Conservation (phyloP, 148 eudicot species). For the Rhododendron vialii region DNA sequence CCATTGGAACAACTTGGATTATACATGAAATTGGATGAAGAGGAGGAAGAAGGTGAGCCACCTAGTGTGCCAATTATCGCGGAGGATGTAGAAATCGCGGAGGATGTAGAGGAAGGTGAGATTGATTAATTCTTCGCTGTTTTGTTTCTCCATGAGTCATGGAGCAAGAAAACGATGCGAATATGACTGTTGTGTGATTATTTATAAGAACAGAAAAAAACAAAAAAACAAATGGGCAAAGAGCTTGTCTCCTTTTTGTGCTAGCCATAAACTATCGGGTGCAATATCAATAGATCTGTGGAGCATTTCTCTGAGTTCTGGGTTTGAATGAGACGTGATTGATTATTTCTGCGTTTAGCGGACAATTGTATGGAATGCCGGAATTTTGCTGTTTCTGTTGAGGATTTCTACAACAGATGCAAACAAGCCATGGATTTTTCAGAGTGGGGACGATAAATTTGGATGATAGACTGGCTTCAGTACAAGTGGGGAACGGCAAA, state of each 20-base stretch:
- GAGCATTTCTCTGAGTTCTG: background rate
- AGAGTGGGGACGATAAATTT: background rate
- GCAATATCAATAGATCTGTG: background rate
- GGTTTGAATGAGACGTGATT: background rate
- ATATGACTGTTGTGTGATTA: background rate
- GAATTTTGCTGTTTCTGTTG: background rate
- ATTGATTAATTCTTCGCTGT: constrained; percentile 27
- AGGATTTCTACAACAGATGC: background rate
- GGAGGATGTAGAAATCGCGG: constrained; percentile 24
- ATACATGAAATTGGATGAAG: constrained; percentile 68
- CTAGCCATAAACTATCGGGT: background rate
- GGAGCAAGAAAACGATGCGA: background rate
- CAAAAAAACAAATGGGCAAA: background rate
- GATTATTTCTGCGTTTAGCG: background rate
- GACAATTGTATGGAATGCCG: background rate
- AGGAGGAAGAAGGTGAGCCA: constrained; percentile 45
- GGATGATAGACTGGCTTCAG: background rate
- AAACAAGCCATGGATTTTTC: background rate
- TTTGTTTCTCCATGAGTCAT: background rate
- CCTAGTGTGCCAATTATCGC: constrained; percentile 16
- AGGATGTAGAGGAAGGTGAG: constrained; percentile 43
- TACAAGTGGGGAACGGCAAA: background rate
- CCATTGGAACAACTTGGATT: constrained; percentile 77
- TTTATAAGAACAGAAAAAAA: background rate
- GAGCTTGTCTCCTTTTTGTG: background rate